Base-by-base conservation (phyloP, 306 rosid species). In the Vigna trinervia region DNA sequence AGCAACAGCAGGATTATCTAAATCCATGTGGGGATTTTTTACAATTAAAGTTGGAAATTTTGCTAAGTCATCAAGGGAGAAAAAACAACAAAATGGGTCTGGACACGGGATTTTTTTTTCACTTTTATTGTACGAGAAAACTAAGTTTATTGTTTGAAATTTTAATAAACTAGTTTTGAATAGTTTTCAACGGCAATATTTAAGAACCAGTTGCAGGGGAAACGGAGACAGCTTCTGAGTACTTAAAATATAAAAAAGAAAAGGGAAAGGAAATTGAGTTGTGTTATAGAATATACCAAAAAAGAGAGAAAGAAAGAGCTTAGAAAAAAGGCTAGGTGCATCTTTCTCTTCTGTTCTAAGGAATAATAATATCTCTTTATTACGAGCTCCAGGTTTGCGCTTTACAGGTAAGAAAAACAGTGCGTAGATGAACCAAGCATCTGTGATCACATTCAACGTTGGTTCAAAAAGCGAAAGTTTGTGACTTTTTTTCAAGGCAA, bases 161-260 rank as follows among this genome's bases (percentile, higher is more conserved):
- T 38, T 69, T 72, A 66, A 60, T 75, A 74, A 70, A 80, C 59
- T 59, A 86, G 79, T 48, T 64, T 47, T 11, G 58, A 82, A 78
- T 47, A 84, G 67, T 63, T 79, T 81, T 88, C 87, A 89, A 85
- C 90, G 84, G 74, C 83, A 88, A 86, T 84, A 84, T 79, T 74
- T 86, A 87, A 84, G 73, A 85, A 75, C 95, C 57, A 88, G 74
- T 92, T 85, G 97, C 84, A 87, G 91, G 82, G 65, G 22, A 84
- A 78, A 82, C 50, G 76, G 90, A 89, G 92, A 79, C 92, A 86
- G 53, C 71, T 26, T 67, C 85, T 73, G 77, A 75, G 63, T 80
- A 72, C 67, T 54, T 45, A 78, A 52, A 76, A 30, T 17, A 61
- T 48, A 19, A 30, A 30, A 34, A 72, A 56, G 6, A 32, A 46